Percentiles rank a stretch among this genome's conserved stretches.
Conservation (phyloP, 1,284 basidiomycete genomes). For the Phylloboletellus chloephorus region DNA sequence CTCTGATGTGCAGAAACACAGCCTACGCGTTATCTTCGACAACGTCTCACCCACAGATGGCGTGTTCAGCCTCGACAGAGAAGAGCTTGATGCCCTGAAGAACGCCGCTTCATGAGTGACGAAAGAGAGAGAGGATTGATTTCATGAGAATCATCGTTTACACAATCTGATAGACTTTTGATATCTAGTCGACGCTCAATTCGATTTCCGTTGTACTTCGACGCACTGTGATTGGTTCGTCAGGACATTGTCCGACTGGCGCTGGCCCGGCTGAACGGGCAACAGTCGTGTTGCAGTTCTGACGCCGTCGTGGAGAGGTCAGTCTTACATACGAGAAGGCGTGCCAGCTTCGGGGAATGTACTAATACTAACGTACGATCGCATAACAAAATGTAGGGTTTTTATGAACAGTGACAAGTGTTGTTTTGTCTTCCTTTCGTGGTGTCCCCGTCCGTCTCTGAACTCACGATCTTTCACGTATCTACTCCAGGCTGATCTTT, state of each 20-base stretch:
- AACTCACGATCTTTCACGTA: conserved; percentile 17
- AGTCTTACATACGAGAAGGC: no score
- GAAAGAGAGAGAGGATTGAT: conserved; percentile 18
- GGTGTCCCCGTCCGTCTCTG: conserved; percentile 10
- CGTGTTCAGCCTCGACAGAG: conserved; percentile 24
- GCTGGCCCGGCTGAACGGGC: conserved; percentile 18
- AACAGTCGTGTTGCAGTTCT: no score
- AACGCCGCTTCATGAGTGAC: conserved; percentile 21
- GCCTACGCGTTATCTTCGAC: conserved; percentile 35
- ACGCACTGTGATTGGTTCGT: conserved; percentile 22
- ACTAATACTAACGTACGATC: conserved; percentile 5
- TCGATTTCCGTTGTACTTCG: conserved; percentile 22
- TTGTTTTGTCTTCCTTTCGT: conserved; percentile 11
- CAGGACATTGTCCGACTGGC: conserved; percentile 6
- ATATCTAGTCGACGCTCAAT: conserved; percentile 28
- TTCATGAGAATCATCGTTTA: conserved; percentile 12
- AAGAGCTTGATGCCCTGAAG: conserved; percentile 28
- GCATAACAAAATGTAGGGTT: conserved; percentile 6
- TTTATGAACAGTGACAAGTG: conserved; percentile 17
- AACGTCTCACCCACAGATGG: conserved; percentile 12
- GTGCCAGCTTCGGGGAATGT: no score
- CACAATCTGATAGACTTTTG: conserved; percentile 14
- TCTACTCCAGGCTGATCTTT: conserved; percentile 8
- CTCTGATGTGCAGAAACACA: conserved; percentile 38
- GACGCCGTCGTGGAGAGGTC: no score